Percentiles rank a stretch among this genome's conserved stretches.
These are phyloP conservation scores for Ceratorhiza oryzae-sativae DNA, from an alignment of 1,284 basidiomycete genomes.

Conservation along the genomic window DNA sequence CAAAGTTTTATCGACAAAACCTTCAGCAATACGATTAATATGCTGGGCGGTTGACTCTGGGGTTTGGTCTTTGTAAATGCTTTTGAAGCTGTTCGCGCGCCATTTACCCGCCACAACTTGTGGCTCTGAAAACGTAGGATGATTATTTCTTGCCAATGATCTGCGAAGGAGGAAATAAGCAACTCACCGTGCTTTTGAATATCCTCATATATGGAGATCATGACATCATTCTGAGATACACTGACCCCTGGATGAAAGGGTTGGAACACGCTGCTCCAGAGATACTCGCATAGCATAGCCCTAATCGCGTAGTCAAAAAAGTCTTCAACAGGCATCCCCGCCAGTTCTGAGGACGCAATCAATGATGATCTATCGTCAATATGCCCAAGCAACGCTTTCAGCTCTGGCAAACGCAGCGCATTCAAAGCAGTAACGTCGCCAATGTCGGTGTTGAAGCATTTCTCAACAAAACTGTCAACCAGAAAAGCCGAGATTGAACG, in stretches of 20 bases:
- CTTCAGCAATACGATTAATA: not conserved
- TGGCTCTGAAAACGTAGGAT: not conserved
- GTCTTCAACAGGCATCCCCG: constrained; percentile 23
- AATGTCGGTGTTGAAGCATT: constrained; percentile 4
- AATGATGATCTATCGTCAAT: constrained; percentile 2
- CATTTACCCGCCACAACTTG: constrained; percentile 23
- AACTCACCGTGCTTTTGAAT: constrained; percentile 8
- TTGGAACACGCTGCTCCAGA: not conserved
- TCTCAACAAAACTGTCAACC: constrained; percentile 4
- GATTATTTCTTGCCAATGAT: no score
- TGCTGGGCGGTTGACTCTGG: not conserved
- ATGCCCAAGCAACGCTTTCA: constrained; percentile 14
- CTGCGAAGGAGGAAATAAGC: no score
- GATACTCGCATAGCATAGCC: not conserved
- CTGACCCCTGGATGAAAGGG: constrained; percentile 29
- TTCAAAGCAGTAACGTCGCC: constrained; percentile 9
- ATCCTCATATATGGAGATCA: constrained; percentile 9
- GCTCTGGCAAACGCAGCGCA: constrained; percentile 1
- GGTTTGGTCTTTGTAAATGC: not conserved
- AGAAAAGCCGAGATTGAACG: constrained; percentile 20
- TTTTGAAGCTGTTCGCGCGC: constrained; percentile 25
- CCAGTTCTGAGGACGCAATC: constrained; percentile 1
- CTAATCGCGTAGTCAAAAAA: constrained; percentile 35
- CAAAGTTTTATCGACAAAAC: not conserved
- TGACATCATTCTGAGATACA: not conserved